phyloP scores from a whole-genome alignment of 768 basidiomycete genomes.

The Trametes villosa region DNA sequence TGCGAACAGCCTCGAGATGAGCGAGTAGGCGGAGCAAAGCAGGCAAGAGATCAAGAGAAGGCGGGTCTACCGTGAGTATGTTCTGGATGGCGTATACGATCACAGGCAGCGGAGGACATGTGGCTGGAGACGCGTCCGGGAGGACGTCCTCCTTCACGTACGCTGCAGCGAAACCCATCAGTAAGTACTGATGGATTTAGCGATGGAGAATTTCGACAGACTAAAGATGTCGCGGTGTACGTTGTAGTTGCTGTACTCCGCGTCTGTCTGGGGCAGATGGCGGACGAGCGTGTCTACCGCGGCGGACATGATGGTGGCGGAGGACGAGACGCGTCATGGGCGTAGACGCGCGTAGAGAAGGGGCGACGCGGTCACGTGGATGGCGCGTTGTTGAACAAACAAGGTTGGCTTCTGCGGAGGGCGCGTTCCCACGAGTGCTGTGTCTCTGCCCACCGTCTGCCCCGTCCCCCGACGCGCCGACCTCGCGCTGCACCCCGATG shows the following conservation, averaged over 20 bases:
- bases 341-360: not conserved
- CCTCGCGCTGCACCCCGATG: slow-evolving; percentile 14
- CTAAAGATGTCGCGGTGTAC: slow-evolving; percentile 10
- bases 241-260: not conserved
- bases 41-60: slow-evolving; percentile 10
- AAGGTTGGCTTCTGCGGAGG: not conserved
- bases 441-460: slow-evolving; percentile 6
- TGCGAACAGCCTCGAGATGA: slow-evolving; percentile 21
- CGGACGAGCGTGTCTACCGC: no score
- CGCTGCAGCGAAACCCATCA: no score
- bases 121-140: not conserved
- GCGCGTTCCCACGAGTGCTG: slow-evolving; percentile 3
- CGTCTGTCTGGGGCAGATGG: no score
- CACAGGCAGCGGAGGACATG: slow-evolving; percentile 19
- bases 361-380: slow-evolving; percentile 23
- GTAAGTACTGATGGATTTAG: no score
- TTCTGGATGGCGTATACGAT: slow-evolving; percentile 20
- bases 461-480: slow-evolving; percentile 1
- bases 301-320: not conserved
- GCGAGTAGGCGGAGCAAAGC: slow-evolving; percentile 19
- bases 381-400: slow-evolving; percentile 24
- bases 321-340: not conserved
- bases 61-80: slow-evolving; percentile 15
- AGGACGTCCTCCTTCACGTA: not conserved
- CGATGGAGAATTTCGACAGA: not conserved